A percentile compares a stretch with the other conserved stretches of the same genome.
phyloP scores from a whole-genome alignment of 2,329 filamentous ascomycete genomes.

The Colletotrichum sidae region DNA sequence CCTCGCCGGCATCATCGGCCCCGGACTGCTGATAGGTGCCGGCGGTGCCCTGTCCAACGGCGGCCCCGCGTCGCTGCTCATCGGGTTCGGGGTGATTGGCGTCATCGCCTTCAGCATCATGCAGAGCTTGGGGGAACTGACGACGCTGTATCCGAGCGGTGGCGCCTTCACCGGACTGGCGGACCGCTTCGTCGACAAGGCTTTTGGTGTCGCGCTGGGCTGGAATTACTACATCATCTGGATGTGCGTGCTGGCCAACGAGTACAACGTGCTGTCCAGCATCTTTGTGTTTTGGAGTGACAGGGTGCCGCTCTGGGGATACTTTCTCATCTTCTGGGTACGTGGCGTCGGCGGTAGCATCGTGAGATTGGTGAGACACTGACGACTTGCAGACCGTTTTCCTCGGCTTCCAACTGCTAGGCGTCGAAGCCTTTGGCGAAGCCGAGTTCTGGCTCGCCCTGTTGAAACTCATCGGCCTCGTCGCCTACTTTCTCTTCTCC shows the following conservation, averaged over 20 bases:
- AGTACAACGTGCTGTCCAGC: conserved; percentile 76
- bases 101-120: conserved; percentile 76
- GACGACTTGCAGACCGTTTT: conserved; percentile 61
- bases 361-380: not conserved
- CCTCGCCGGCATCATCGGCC: conserved; percentile 72
- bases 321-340: conserved; percentile 80
- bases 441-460: conserved; percentile 84
- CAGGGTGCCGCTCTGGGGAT: conserved; percentile 72
- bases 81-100: conserved; percentile 79
- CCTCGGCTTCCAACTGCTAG: conserved; percentile 75
- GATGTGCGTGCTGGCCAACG: conserved; percentile 74
- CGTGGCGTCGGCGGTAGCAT: conserved; percentile 27
- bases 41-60: conserved; percentile 76
- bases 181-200: conserved; percentile 77
- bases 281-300: conserved; percentile 76
- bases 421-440: conserved; percentile 81
- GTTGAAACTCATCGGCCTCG: conserved; percentile 76
- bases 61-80: conserved; percentile 77
- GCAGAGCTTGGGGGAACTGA: conserved; percentile 80
- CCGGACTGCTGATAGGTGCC: conserved; percentile 78
- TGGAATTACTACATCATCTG: conserved; percentile 81
- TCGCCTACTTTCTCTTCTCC: conserved; percentile 80
- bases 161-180: conserved; percentile 79
- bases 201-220: conserved; percentile 75
- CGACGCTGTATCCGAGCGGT: conserved; percentile 77